These are phyloP conservation scores for Trametes elegans DNA, from an alignment of 768 basidiomycete genomes.

Conservation along the genomic window DNA sequence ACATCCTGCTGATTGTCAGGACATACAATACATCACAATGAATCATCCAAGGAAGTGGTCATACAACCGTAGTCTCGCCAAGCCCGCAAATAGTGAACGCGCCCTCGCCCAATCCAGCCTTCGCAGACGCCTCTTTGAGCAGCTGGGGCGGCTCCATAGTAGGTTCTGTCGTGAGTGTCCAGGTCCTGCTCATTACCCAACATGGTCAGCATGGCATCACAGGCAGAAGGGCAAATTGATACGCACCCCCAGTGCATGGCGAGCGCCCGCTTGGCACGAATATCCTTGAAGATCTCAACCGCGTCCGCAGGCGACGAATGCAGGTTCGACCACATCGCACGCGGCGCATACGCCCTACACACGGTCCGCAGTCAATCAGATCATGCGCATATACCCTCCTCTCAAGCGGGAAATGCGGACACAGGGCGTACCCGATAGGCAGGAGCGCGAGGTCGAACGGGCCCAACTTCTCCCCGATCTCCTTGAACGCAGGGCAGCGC, in stretches of 20 bases:
- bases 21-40: too few species aligned
- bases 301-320: conserved; percentile 70
- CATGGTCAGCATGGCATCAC: background rate
- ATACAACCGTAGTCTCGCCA: conserved; percentile 50
- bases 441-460: conserved; percentile 69
- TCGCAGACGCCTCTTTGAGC: conserved; percentile 51
- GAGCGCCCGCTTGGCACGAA: conserved; percentile 55
- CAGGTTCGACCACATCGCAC: conserved; percentile 54
- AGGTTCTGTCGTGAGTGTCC: conserved; percentile 52
- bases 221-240: background rate
- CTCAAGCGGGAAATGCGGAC: background rate
- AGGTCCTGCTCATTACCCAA: conserved; percentile 41
- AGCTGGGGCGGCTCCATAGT: conserved; percentile 58
- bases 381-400: background rate
- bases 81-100: conserved; percentile 57
- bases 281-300: conserved; percentile 63
- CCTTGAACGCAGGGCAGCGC: conserved; percentile 68
- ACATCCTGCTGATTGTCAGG: too few species aligned
- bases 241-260: conserved; percentile 73
- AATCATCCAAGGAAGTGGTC: too few species aligned
- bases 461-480: conserved; percentile 63
- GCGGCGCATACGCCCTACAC: conserved; percentile 56
- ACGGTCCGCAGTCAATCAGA: background rate
- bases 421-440: conserved; percentile 53
- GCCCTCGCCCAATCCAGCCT: conserved; percentile 48